Base-by-base conservation (phyloP, 345 rosid genomes). In the Gossypium bickii region DNA sequence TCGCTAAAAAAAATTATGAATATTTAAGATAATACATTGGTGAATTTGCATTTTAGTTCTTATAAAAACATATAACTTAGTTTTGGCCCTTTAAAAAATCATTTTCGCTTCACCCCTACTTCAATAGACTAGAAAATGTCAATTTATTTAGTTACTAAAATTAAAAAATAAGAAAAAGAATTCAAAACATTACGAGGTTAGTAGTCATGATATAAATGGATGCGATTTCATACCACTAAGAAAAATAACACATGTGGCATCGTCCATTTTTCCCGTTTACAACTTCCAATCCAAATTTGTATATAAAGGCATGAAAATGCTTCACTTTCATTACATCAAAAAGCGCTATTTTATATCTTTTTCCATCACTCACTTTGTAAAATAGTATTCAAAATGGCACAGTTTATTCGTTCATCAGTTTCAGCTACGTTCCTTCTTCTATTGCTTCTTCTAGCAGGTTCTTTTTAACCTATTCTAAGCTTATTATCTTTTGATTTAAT, bases 401-500 rank as follows among this genome's bases (percentile, higher is more conserved):
- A 41, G 2, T 45, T 3, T 5, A 45, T 0, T 12, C 66, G 41
- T 34, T 34, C 20, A 41, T 13, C 47, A 9, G 9, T 72, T 59
- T 58, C 67, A 58, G 41, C 66, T 45, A 15, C 24, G 12, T 59
- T 72, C n/a, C 2, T 72, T 24, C 65, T 72, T 57, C 55, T 58
- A 2, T 59, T 72, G 75, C 25, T 59, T 59, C 67, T 72, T 24
- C 3, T 72, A 13, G 43, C 75, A 34, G 75, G 67, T 72, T 72
- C 12, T 13, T 34, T 57, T 45, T 8, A 9, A 1, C 11, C 38
- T 22, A 11, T 45, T 58, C 13, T 18, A 7, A n/a, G 6, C 57
- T 34, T 53, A 13, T 55, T 10, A 13, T n/a, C 24, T 71, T n/a
- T 71, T 17, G 2, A 45, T 5, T 22, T 12, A 15, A 20, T 2